A percentile compares a stretch with the other conserved stretches of the same genome.
Evolutionary conservation across 768 basidiomycete species (phyloP).

Genomic region (Lyophyllum decastes): DNA sequence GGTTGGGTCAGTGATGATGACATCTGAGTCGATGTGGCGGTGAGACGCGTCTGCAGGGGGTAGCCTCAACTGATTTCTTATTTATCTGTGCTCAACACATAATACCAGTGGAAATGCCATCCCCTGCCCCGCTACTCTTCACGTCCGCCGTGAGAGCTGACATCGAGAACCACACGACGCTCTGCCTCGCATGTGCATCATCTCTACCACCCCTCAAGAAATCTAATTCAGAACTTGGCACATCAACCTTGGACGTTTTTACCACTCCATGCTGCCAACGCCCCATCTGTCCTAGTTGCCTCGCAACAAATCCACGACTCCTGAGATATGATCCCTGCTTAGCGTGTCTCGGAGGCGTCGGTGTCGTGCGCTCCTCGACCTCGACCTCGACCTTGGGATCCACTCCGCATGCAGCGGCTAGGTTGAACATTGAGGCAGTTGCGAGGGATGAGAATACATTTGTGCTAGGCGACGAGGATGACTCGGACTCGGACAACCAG

Average conservation of each 20-base stretch:
- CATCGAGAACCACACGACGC: constrained; percentile 28
- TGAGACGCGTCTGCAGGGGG: neutral
- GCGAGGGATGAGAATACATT: constrained; percentile 64
- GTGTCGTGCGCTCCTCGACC: constrained; percentile 32
- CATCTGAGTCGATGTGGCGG: constrained; percentile 11
- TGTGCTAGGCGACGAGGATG: constrained; percentile 64
- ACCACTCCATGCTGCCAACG: constrained; percentile 64
- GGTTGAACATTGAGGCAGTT: constrained; percentile 52
- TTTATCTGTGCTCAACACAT: neutral
- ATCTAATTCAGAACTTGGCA: no score
- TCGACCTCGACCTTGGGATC: constrained; percentile 13
- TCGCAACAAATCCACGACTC: constrained; percentile 61
- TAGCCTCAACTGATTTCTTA: neutral
- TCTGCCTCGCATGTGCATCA: constrained; percentile 65
- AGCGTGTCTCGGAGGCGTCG: constrained; percentile 62
- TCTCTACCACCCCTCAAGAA: constrained; percentile 46
- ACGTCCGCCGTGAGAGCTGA: constrained; percentile 4
- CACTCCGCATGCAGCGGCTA: neutral
- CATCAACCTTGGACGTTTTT: constrained; percentile 28
- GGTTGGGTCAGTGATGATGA: constrained; percentile 44
- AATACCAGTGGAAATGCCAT: neutral
- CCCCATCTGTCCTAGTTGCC: constrained; percentile 65
- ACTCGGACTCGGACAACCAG: constrained; percentile 36
- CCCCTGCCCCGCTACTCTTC: neutral
- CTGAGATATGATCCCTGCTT: constrained; percentile 73